These are phyloP conservation scores for Panicum hallii DNA, from an alignment of 202 grass and related monocot species.

Conservation along the genomic window DNA sequence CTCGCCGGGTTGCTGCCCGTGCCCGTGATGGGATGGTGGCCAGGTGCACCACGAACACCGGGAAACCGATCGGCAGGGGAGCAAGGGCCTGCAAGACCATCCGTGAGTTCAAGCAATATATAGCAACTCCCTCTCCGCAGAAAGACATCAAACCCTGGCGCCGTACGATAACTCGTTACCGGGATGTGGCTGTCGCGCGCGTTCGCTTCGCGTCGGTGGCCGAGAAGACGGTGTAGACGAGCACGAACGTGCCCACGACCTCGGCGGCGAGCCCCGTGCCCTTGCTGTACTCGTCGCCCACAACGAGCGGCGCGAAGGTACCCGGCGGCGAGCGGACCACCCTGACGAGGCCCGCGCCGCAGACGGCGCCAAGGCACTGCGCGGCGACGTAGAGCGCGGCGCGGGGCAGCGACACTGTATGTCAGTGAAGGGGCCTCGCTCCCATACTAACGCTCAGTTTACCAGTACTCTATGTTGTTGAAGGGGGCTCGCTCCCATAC, in stretches of 20 bases:
- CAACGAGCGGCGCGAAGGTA: neutral
- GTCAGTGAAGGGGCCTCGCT: no score
- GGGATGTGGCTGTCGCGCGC: constrained; percentile 51
- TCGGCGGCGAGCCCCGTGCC: constrained; percentile 42
- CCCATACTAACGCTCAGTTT: no score
- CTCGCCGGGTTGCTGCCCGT: constrained; percentile 55
- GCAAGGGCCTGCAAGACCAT: constrained; percentile 37
- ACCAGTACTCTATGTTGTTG: no score
- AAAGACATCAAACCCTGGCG: neutral
- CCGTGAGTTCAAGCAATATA: neutral
- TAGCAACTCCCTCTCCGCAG: neutral
- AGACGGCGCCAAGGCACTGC: constrained; percentile 49
- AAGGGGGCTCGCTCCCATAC: no score
- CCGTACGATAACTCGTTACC: neutral
- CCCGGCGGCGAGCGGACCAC: neutral
- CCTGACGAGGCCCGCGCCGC: constrained; percentile 48
- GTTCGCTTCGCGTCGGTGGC: constrained; percentile 49
- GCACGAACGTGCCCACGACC: constrained; percentile 52
- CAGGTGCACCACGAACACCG: constrained; percentile 56
- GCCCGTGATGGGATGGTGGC: constrained; percentile 54
- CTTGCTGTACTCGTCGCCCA: constrained; percentile 11
- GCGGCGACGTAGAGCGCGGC: constrained; percentile 49
- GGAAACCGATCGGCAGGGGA: constrained; percentile 54
- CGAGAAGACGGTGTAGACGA: constrained; percentile 52
- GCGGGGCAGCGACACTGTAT: constrained; percentile 47